These are phyloP conservation scores for Yamadazyma membranifaciens DNA, from an alignment of 1,139 yeast species.

Conservation along the genomic window DNA sequence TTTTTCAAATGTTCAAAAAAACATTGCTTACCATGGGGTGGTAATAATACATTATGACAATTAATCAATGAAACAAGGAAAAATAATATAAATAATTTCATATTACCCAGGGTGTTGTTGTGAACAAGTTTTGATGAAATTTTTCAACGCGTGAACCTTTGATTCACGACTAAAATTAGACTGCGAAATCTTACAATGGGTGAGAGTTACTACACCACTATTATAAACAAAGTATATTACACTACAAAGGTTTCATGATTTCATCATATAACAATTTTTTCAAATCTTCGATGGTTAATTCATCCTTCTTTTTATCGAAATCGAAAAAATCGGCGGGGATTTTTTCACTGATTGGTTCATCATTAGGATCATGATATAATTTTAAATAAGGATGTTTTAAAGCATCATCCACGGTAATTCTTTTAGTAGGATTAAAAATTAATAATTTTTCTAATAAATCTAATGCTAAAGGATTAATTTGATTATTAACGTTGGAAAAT, in stretches of 20 bases:
- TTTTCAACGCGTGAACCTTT: constrained; percentile 6
- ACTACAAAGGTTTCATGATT: constrained; percentile 38
- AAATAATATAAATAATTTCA: constrained; percentile 9
- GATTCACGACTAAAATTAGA: background rate
- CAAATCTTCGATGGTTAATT: constrained; percentile 44
- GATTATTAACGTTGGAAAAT: constrained; percentile 28
- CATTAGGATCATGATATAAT: constrained; percentile 68
- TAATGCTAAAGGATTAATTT: constrained; percentile 54
- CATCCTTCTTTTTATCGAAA: constrained; percentile 56
- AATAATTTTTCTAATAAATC: constrained; percentile 60
- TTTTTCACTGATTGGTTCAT: constrained; percentile 64
- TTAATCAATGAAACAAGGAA: constrained; percentile 20
- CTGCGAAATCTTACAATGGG: no score
- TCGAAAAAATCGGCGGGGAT: constrained; percentile 61
- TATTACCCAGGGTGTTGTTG: constrained; percentile 10
- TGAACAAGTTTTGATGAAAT: constrained; percentile 2
- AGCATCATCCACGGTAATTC: constrained; percentile 67
- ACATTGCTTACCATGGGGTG: constrained; percentile 87
- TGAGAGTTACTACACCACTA: background rate
- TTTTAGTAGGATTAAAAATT: constrained; percentile 61
- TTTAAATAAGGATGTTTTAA: constrained; percentile 63
- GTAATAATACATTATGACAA: constrained; percentile 81
- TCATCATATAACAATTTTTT: constrained; percentile 59
- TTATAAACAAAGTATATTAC: constrained; percentile 3
- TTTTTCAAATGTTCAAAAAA: constrained; percentile 79